Evolutionary conservation across 2,329 filamentous ascomycete species (phyloP).

Genomic region (Claviceps digitariae): DNA sequence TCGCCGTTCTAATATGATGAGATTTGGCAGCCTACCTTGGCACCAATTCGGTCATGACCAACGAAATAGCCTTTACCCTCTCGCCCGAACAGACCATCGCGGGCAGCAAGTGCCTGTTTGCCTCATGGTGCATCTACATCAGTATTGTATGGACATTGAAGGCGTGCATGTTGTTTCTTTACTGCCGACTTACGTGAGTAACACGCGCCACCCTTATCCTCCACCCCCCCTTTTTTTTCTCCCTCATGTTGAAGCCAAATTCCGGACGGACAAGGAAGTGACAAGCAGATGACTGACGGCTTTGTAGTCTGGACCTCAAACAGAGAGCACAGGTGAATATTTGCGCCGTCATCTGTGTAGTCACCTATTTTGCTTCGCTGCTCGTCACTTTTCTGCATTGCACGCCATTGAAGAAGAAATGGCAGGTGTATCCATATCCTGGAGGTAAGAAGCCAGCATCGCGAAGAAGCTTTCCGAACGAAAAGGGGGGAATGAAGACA

Average conservation of each 20-base stretch:
- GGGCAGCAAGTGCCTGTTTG: constrained; percentile 21
- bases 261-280: background rate
- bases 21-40: constrained; percentile 19
- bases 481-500: no score
- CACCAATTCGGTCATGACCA: constrained; percentile 23
- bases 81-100: constrained; percentile 16
- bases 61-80: constrained; percentile 18
- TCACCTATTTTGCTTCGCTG: constrained; percentile 21
- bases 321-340: constrained; percentile 17
- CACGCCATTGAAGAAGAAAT: constrained; percentile 22
- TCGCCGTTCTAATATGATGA: background rate
- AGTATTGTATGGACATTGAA: constrained; percentile 30
- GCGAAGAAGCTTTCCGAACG: background rate
- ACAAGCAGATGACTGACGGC: background rate
- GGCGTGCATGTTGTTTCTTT: constrained; percentile 29
- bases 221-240: no score
- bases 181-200: constrained; percentile 27
- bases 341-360: constrained; percentile 16
- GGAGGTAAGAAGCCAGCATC: constrained; percentile 18
- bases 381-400: constrained; percentile 20
- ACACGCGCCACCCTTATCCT: background rate
- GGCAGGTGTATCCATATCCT: constrained; percentile 27
- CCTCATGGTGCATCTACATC: constrained; percentile 28
- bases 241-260: background rate
- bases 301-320: constrained; percentile 16